Conservation (phyloP, 495 filamentous ascomycete genomes). For the Annulohypoxylon bovei region DNA sequence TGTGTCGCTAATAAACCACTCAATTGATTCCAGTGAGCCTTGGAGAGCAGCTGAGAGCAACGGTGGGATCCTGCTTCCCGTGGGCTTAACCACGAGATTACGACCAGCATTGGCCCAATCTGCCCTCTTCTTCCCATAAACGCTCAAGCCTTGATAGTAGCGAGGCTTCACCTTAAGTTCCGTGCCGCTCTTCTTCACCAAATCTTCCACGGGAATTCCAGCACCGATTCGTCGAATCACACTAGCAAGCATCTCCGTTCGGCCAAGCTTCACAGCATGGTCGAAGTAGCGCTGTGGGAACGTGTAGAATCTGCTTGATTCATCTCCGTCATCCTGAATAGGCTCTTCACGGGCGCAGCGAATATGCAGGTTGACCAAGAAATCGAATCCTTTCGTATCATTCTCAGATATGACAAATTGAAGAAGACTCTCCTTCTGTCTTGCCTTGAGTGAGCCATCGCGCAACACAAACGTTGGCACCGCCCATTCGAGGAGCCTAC, state of each 20-base stretch:
- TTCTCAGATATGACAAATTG: slow-evolving; percentile 51
- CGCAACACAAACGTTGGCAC: slow-evolving; percentile 33
- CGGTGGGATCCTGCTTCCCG: slow-evolving; percentile 56
- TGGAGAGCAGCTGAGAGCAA: slow-evolving; percentile 65
- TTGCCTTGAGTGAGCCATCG: slow-evolving; percentile 25
- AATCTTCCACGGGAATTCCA: slow-evolving; percentile 70
- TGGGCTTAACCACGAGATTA: slow-evolving; percentile 41
- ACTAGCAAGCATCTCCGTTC: slow-evolving; percentile 52
- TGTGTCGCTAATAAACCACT: slow-evolving; percentile 76
- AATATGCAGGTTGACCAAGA: slow-evolving; percentile 50
- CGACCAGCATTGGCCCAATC: slow-evolving; percentile 69
- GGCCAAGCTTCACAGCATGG: slow-evolving; percentile 45
- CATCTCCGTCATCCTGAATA: slow-evolving; percentile 30
- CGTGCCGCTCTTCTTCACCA: slow-evolving; percentile 68
- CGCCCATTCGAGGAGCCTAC: slow-evolving; percentile 53
- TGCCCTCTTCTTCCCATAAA: slow-evolving; percentile 75
- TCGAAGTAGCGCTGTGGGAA: slow-evolving; percentile 48
- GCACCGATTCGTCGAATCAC: slow-evolving; percentile 63
- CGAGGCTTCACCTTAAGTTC: slow-evolving; percentile 67
- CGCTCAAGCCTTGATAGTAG: slow-evolving; percentile 76
- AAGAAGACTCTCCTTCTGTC: slow-evolving; percentile 20
- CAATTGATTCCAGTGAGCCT: slow-evolving; percentile 67
- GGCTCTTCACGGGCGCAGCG: slow-evolving; percentile 42
- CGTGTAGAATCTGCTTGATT: slow-evolving; percentile 45
- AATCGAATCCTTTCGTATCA: slow-evolving; percentile 47